Evolutionary conservation across 345 rosid species (phyloP), one percentile per base, ranked within the genome.

Genomic region (Eucalyptus pauciflora): DNA sequence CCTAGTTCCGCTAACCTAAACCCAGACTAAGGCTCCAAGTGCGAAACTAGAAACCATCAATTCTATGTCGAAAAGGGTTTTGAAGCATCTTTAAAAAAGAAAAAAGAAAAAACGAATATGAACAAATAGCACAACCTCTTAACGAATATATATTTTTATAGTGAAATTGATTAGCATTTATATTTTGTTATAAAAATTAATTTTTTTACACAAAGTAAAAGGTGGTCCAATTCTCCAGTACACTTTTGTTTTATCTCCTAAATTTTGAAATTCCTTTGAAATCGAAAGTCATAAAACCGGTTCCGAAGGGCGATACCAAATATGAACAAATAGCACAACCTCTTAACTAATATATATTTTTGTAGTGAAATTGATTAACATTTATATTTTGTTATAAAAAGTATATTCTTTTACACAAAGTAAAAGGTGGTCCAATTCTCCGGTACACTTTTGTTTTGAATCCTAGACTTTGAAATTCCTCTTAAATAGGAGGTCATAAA

Each of bases 61-160:
- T 18, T 33, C 4, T 9, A 17, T 7, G 0, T 5, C 0, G 1
- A 1, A 33, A 8, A 10, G 13, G 24, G 25, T 4, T 9, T 69
- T 69, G 80, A 69, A 69, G 80, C 4, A 69, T 31, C 43, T 69
- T 69, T 5, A 60, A 8, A 16, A 7, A 14, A 64, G 2, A 50
- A 13, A 12, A 48, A 48, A 49, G 12, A 4, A 1, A 13, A 50
- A 50, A 45, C 8, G 46, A 27, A 16, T 67, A 62, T 64, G 37
- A 64, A 29, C 20, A 64, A n/a, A n/a, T n/a, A 13, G n/a, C 76
- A n/a, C n/a, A n/a, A n/a, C n/a, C n/a, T n/a, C 8, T 62, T 60
- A 3, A 12, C 31, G 6, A 1, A 64, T 64, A 64, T 14, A n/a
- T 64, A 4, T 64, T n/a, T n/a, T 29, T 64, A 14, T 64, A 1